Percentiles rank a stretch among this genome's conserved stretches.
Conservation (phyloP, 306 rosid genomes). For the Cicer pinnatifidum region DNA sequence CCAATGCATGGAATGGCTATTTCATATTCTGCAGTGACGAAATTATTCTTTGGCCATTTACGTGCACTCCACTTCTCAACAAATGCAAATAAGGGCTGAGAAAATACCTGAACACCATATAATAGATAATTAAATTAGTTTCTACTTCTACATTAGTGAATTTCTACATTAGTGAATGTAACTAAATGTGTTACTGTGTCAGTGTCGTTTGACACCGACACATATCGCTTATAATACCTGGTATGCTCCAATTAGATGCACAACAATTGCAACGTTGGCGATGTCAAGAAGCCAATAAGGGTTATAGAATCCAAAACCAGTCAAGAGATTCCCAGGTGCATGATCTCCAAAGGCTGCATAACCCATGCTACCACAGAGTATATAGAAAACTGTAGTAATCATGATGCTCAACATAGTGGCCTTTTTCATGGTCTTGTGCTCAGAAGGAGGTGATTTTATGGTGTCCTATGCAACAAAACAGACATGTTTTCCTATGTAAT, state of each 20-base stretch:
- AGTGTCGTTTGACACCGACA: neutral
- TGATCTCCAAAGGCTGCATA: conserved; percentile 77
- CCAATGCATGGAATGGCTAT: conserved; percentile 60
- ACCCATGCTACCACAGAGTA: conserved; percentile 77
- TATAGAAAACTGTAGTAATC: conserved; percentile 63
- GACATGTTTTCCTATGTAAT: conserved; percentile 3
- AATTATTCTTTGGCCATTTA: conserved; percentile 57
- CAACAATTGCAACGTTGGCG: conserved; percentile 69
- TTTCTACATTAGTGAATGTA: neutral
- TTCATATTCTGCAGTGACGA: conserved; percentile 59
- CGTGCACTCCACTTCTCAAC: conserved; percentile 68
- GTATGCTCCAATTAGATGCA: conserved; percentile 79
- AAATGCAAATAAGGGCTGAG: conserved; percentile 76
- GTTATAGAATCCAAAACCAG: conserved; percentile 82
- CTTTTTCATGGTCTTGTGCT: conserved; percentile 76
- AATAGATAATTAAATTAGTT: neutral
- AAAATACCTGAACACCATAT: conserved; percentile 51
- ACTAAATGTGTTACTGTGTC: neutral
- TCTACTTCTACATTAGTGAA: too few relatives aligned
- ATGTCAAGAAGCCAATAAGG: conserved; percentile 82
- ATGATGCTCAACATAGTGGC: conserved; percentile 57
- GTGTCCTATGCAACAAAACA: conserved; percentile 62
- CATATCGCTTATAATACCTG: conserved; percentile 50
- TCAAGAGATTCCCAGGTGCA: conserved; percentile 74
- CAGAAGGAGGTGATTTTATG: conserved; percentile 72